phyloP scores from a whole-genome alignment of 176 grass and related monocot species.

The Rhynchospora pubera region DNA sequence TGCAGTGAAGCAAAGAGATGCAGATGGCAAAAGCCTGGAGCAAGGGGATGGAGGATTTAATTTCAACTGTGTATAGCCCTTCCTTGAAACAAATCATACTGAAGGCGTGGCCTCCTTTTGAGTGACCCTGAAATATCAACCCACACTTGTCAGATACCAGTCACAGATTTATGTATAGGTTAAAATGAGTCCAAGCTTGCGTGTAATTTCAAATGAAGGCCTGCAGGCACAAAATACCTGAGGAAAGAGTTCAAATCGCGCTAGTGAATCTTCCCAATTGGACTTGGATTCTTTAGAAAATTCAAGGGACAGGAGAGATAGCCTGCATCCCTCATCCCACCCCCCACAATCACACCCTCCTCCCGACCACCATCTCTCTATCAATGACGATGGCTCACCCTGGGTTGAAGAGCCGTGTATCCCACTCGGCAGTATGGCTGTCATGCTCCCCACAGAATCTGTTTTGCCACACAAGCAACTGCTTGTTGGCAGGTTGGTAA shows the following conservation, averaged over 20 bases:
- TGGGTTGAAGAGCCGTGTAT: slow-evolving; percentile 53
- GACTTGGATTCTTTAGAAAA: background rate
- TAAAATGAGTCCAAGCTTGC: background rate
- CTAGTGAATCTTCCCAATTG: slow-evolving; percentile 1
- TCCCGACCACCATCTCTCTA: slow-evolving; percentile 81
- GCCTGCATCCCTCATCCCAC: slow-evolving; percentile 91
- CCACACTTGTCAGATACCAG: background rate
- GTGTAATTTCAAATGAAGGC: background rate
- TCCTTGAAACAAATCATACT: slow-evolving; percentile 76
- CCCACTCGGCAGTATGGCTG: slow-evolving; percentile 67
- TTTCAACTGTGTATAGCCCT: slow-evolving; percentile 67
- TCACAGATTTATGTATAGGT: background rate
- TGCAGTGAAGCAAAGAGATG: slow-evolving; percentile 67
- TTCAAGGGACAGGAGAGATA: slow-evolving; percentile 45
- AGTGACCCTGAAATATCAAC: slow-evolving; percentile 35
- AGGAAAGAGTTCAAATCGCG: slow-evolving; percentile 52
- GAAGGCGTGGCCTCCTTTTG: slow-evolving; percentile 36
- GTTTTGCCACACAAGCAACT: slow-evolving; percentile 24
- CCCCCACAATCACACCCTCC: slow-evolving; percentile 92
- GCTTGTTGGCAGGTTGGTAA: slow-evolving; percentile 33
- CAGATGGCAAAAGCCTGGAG: slow-evolving; percentile 84
- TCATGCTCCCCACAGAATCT: slow-evolving; percentile 20
- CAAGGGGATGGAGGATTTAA: slow-evolving; percentile 56
- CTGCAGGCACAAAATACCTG: slow-evolving; percentile 37
- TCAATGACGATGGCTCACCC: slow-evolving; percentile 51